These are phyloP conservation scores for Eucalyptus polyanthemos DNA, from an alignment of 345 rosid species.

Conservation along the genomic window DNA sequence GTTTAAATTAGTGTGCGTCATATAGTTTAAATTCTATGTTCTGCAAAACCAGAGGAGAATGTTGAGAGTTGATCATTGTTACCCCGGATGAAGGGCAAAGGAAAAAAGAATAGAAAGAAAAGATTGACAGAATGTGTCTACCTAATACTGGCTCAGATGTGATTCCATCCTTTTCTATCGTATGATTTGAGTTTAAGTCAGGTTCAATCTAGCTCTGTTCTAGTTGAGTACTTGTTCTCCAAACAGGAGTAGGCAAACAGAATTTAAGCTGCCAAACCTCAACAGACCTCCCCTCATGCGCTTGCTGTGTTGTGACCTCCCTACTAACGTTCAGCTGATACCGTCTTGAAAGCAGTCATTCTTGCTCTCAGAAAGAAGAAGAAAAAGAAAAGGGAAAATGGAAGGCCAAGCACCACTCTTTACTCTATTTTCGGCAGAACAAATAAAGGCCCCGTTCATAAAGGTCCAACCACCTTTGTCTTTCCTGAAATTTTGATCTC, in stretches of 20 bases:
- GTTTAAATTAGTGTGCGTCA: not conserved
- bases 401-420: not conserved
- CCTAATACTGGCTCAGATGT: not conserved
- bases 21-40: not conserved
- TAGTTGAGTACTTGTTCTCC: not conserved
- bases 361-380: not conserved
- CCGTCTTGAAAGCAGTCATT: not conserved
- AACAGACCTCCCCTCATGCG: not conserved
- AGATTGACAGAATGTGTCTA: not conserved
- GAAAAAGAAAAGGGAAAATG: not conserved
- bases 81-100: not conserved
- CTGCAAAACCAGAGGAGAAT: not conserved
- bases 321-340: not conserved
- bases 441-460: not conserved
- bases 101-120: not conserved
- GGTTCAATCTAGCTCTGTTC: slow-evolving; percentile 9
- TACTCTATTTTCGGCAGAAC: not conserved
- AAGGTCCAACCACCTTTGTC: not conserved
- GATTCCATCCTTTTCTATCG: not conserved
- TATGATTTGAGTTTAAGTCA: not conserved
- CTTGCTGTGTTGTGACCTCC: not conserved
- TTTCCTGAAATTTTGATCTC: not conserved
- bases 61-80: not conserved
- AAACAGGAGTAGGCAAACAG: not conserved
- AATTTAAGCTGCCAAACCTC: not conserved